Base-by-base conservation (phyloP, 768 basidiomycete genomes). In the Panaeolus cyanescens region DNA sequence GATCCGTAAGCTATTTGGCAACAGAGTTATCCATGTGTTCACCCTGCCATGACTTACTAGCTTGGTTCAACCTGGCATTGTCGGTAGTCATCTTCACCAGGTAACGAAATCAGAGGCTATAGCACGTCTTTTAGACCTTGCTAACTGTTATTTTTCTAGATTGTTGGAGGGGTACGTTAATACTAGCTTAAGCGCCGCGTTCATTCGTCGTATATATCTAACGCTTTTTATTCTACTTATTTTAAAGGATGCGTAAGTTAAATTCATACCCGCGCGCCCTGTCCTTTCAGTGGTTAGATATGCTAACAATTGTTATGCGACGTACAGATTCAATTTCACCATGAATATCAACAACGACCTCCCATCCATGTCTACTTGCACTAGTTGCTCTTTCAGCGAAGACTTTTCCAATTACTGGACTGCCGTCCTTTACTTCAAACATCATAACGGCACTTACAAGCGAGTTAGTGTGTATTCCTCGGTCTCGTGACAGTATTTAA, bases 401-500 rank as follows among this genome's bases (percentile, higher is more conserved):
- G 67, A 68, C 33, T 63, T 65, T 20, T 65, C 64, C 17, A 68
- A 68, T 37, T 68, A 68, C 31, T 68, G 67, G 67, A 68, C 67
- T 10, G 67, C 67, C 13, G 67, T 65, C 20, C 63, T 65, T 42
- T 69, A 69, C 58, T 67, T 69, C 62, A 65, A 67, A 42, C 62
- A 67, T 54, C 54, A 56, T n/a, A 68, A 66, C 40, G 67, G 67
- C 15, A 62, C 60, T 22, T 69, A 60, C 61, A 65, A 64, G 32
- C 57, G 64, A 30, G 68, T 69, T 32, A 22, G 64, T 45, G 9
- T 36, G 15, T 8, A 28, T 33, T 30, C 7, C 33, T 45, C 1
- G 13, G 10, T 42, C 13, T 8, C 4, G 30, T 31, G 20, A 31
- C 31, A 34, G 39, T 36, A 15, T 12, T 5, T 33, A 19, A 19